phyloP scores from a whole-genome alignment of 345 rosid genomes.

The Geranium rotundifolium region DNA sequence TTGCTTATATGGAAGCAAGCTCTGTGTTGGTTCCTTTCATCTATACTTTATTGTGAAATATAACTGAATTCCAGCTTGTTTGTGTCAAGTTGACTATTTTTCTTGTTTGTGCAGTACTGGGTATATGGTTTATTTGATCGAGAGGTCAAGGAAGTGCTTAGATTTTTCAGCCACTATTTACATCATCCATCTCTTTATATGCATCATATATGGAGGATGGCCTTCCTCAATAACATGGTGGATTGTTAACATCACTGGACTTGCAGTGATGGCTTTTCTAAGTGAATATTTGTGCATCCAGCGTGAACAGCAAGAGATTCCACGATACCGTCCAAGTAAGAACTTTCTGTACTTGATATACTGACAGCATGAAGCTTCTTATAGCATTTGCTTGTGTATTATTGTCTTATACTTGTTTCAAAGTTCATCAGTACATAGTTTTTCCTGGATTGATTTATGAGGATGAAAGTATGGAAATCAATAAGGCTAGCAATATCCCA shows the following conservation, averaged over 20 bases:
- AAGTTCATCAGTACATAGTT: neutral
- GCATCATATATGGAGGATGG: conserved; percentile 91
- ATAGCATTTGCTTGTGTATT: conserved; percentile 5
- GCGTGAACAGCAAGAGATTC: conserved; percentile 63
- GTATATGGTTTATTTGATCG: conserved; percentile 71
- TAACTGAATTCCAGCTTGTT: neutral
- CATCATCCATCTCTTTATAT: conserved; percentile 64
- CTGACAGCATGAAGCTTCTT: neutral
- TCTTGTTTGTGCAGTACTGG: conserved; percentile 52
- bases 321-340: conserved; percentile 72
- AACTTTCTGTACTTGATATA: neutral
- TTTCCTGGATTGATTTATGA: neutral
- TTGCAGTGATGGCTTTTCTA: conserved; percentile 64
- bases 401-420: neutral
- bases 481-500: neutral
- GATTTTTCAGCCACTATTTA: conserved; percentile 89
- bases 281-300: conserved; percentile 76
- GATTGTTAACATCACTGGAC: conserved; percentile 72
- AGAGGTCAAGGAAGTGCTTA: conserved; percentile 80
- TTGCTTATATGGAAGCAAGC: too few species aligned
- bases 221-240: conserved; percentile 94
- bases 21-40: neutral
- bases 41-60: neutral
- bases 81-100: neutral
- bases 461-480: neutral